Conservation (phyloP, 2,329 filamentous ascomycete genomes). For the Blastomyces percursus region DNA sequence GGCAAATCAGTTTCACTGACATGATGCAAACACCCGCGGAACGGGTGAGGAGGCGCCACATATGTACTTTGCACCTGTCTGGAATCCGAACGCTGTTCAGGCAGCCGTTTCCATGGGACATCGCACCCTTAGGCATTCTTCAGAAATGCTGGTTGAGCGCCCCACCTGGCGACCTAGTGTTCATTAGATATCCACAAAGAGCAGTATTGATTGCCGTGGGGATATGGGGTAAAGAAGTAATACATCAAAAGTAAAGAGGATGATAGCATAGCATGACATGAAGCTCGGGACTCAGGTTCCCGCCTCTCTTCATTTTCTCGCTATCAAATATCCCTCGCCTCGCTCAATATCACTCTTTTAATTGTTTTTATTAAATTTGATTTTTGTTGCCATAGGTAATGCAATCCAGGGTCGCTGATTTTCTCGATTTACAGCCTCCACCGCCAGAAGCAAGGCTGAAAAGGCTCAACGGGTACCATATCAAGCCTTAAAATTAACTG, state of each 20-base stretch:
- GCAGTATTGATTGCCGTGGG: not conserved
- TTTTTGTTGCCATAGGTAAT: not conserved
- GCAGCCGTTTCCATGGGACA: constrained; percentile 6
- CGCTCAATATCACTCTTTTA: not conserved
- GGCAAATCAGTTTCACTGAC: constrained; percentile 9
- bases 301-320: not conserved
- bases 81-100: constrained; percentile 6
- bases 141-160: not conserved
- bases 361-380: not conserved
- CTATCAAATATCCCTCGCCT: not conserved
- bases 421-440: not conserved
- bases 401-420: not conserved
- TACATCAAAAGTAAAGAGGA: not conserved
- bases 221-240: not conserved
- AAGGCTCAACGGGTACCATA: not conserved
- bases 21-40: constrained; percentile 9
- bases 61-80: constrained; percentile 4
- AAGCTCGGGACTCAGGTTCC: not conserved
- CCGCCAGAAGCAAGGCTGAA: constrained; percentile 1
- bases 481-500: not conserved
- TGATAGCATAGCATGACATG: not conserved
- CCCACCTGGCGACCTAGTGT: not conserved
- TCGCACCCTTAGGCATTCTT: not conserved
- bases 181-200: not conserved
- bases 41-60: constrained; percentile 3